Evolutionary conservation across 768 basidiomycete genomes (phyloP), one percentile per base, ranked within the genome.

Genomic region (Phylloporus sp.): DNA sequence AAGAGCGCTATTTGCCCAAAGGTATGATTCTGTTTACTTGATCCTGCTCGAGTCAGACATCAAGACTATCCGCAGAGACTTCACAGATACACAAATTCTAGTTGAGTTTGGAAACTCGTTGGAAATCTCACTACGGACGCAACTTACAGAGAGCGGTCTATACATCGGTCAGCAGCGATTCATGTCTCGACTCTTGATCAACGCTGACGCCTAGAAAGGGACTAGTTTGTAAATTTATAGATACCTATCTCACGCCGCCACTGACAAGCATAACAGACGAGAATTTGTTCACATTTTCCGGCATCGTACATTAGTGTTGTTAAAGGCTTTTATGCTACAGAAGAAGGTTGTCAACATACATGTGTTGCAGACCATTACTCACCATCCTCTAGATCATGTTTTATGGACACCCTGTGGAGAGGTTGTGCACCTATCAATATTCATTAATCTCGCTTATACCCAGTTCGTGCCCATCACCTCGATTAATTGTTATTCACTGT

Each of bases 351-450:
- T 76, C 59, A 24, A 18, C 38, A 34, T 35, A 29, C 34, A 22
- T 15, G n/a, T 40, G 18, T 49, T 16, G 32, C 50, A 23, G 28
- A 34, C 45, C 59, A 16, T 51, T 40, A 20, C 47, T 60, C 39
- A 63, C 34, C 16, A 13, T 23, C 31, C 24, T 6, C 45, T 63
- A 95, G 93, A 88, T 98, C 52, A 88, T 98, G 85, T 95, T 99
- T 69, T 97, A 81, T 62, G 95, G 95, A 6, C 91, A 95, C 63
- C 95, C 95, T 0, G 95, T 98, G 2, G 97, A 99, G 70, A 84
- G 85, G 41, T 72, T 99, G 18, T 97, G 95, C 72, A 97, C 94
- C 23, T 97, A 92, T 64, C 97, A 99, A 67, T 99, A 99, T 68
- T 95, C 94, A 0, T 77, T 98, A n/a, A 81, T 97, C 42, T 93